Base-by-base conservation (phyloP, 768 basidiomycete genomes). In the Gymnopilus dilepis region DNA sequence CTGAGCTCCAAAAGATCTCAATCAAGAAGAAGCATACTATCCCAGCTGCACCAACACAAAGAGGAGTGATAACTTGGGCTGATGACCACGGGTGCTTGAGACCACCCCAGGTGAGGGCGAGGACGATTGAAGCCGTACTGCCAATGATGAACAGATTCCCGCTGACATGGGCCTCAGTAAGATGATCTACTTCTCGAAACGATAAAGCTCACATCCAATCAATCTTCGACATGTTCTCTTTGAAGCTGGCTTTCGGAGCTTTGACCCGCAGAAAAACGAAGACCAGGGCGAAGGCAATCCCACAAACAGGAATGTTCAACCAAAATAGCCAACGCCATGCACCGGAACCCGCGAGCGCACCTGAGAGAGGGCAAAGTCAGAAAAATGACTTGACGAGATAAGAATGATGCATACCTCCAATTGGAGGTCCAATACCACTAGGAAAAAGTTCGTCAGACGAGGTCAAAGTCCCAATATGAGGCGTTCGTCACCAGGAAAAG, bases 311-410 rank as follows among this genome's bases (percentile, higher is more conserved):
- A 15, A 62, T 41, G 24, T 62, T 62, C 5, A 57, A 37, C 30
- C 42, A 61, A 40, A 61, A 61, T 22, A 61, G 26, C 60, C 60
- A 61, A 12, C 60, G 30, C 60, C 60, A 61, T 7, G 54, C 21
- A 17, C 55, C 54, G 8, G 34, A 50, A 17, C 47, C 30, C 21
- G 54, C 60, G 24, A 61, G 40, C 9, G 60, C 55, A 5, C 60
- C 60, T 50, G 19, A 34, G 21, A 17, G 15, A 34, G 8, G 9
- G 31, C 24, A 37, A 15, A 11, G 8, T 15, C 9, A 11, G 34
- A 37, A 9, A 43, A 17, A 26, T 11, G 3, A 33, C 50, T 37
- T 12, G 47, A 28, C 15, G 47, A 28, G 9, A 52, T 9, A 24
- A 3, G 30, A 52, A 37, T 43, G 4, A 17, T 43, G 22, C 30